Conservation (phyloP, 305 asterid genomes). For the Ajuga reptans region DNA sequence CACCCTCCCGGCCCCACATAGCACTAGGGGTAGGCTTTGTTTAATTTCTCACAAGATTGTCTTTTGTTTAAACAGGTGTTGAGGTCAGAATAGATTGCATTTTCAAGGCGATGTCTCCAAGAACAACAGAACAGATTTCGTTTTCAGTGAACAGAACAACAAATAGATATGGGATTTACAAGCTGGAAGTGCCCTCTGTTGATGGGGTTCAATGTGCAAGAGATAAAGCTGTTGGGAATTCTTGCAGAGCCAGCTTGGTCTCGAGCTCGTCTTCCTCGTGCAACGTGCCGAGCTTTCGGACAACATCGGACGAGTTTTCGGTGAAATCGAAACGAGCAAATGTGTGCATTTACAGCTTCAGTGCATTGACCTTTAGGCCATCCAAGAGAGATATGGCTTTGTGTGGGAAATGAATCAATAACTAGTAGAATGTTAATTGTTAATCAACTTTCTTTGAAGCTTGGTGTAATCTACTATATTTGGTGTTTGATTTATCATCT, state of each 20-base stretch:
- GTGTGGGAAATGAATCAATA: conserved; percentile 45
- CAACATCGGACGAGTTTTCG: conserved; percentile 59
- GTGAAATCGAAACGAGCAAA: conserved; percentile 58
- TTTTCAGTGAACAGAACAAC: conserved; percentile 77
- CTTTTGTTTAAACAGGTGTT: conserved; percentile 41
- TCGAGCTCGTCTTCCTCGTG: conserved; percentile 44
- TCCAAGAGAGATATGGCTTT: conserved; percentile 43
- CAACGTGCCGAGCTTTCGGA: conserved; percentile 43
- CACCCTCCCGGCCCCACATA: background rate
- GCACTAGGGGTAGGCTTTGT: no score
- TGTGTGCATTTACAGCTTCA: conserved; percentile 68
- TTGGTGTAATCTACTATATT: conserved; percentile 3
- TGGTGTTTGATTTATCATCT: conserved; percentile 15
- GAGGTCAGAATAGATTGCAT: conserved; percentile 78
- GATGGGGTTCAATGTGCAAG: conserved; percentile 84
- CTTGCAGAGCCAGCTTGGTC: conserved; percentile 52
- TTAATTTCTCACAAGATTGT: no score
- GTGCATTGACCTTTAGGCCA: conserved; percentile 64
- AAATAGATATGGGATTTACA: conserved; percentile 67
- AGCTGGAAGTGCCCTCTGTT: conserved; percentile 68
- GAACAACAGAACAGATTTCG: conserved; percentile 58
- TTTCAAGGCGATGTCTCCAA: conserved; percentile 68
- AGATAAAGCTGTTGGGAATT: conserved; percentile 55
- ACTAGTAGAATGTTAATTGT: background rate
- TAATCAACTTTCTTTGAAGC: background rate